These are phyloP conservation scores for Penicillium sp. DNA, from an alignment of 2,329 filamentous ascomycete species.

Conservation along the genomic window DNA sequence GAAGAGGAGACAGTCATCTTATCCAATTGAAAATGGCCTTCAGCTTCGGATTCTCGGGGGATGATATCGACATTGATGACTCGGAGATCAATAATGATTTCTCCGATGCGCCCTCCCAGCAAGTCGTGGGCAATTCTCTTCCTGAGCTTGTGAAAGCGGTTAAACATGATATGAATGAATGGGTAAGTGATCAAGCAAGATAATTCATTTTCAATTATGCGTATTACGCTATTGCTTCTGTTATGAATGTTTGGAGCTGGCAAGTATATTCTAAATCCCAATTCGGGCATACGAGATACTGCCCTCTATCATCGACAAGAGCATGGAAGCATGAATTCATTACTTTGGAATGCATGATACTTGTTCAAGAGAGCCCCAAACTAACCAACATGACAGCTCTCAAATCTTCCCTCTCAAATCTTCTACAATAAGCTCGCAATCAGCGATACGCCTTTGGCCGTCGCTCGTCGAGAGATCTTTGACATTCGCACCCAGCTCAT, in stretches of 20 bases:
- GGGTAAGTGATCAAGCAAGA: constrained; percentile 43
- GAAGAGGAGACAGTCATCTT: not conserved
- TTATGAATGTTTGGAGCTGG: not conserved
- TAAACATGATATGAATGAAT: constrained; percentile 48
- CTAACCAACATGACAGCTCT: constrained; percentile 44
- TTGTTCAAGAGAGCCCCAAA: not conserved
- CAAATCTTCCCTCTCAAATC: constrained; percentile 58
- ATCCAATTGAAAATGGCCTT: constrained; percentile 36
- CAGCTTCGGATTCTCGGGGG: constrained; percentile 59
- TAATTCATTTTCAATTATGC: not conserved
- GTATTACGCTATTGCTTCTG: not conserved
- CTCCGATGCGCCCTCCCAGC: constrained; percentile 12
- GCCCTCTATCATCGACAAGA: not conserved
- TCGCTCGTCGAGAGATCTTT: constrained; percentile 62
- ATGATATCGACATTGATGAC: constrained; percentile 56
- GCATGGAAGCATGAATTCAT: not conserved
- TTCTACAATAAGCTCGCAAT: constrained; percentile 57
- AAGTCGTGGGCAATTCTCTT: constrained; percentile 20
- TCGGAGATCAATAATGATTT: constrained; percentile 27
- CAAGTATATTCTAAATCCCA: not conserved
- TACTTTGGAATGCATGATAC: not conserved
- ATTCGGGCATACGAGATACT: not conserved
- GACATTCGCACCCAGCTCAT: constrained; percentile 65
- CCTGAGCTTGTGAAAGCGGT: constrained; percentile 37
- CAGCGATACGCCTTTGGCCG: constrained; percentile 29